Base-by-base conservation (phyloP, 2,329 filamentous ascomycete genomes). In the Calonectria multiphialidica region DNA sequence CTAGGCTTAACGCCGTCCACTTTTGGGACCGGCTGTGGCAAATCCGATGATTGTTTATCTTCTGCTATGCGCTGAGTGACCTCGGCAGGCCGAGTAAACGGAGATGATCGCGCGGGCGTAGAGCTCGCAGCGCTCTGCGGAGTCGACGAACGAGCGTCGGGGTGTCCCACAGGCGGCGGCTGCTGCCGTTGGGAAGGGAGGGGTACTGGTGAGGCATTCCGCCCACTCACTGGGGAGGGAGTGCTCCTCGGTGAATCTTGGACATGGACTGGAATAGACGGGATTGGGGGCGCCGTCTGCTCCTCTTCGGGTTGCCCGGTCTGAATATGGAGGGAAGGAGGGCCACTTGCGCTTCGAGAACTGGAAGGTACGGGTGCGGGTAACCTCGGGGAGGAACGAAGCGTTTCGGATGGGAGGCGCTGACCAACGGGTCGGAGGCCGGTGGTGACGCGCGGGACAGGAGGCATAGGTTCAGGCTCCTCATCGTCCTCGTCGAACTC, bases 41-140 rank as follows among this genome's bases (percentile, higher is more conserved):
- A 89, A 2, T 93, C 92, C 69, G 90, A 82, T 1, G 90, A 90
- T 68, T 87, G 86, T 44, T 88, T 84, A 75, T 90, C 88, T 75
- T 94, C 93, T 65, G 90, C 90, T 81, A 93, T 87, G 7, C 93
- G 93, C 81, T 96, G 96, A 18, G 53, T 15, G 49, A 96, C 93
- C 76, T 97, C 94, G 15, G 93, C 90, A 2, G 95, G 94, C 44
- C 93, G 88, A 68, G 95, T 88, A 75, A 96, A 92, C 0, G 92
- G 89, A 23, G 90, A 83, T 1, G 90, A 81, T 76, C 92, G 92
- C 62, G 72, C 72, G 35, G 70, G 49, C 6, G 72, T 72, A 50
- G 77, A 78, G 66, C 74, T 78, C 33, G 55, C 65, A 23, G 67
- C 71, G 44, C 77, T 79, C 47, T 75, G 77, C 18, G 77, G 76